These are phyloP conservation scores for Hemisphaericaspora lyxosophila DNA, from an alignment of 1,139 yeast genomes.

Conservation along the genomic window DNA sequence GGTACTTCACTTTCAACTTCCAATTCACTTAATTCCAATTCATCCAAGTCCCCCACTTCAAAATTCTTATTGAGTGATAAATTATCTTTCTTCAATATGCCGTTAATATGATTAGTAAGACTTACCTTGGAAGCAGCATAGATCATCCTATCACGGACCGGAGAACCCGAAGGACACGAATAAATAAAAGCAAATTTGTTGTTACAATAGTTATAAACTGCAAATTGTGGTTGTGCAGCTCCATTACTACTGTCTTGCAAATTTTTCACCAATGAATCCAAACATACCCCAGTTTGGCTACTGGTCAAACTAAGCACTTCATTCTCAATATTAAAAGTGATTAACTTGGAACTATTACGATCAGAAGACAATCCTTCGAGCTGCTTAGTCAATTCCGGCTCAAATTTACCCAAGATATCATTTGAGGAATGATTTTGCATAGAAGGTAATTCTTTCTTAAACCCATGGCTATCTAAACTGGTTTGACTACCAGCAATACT, in stretches of 20 bases:
- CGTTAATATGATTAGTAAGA: slow-evolving; percentile 51
- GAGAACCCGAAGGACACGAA: slow-evolving; percentile 87
- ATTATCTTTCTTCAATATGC: slow-evolving; percentile 24
- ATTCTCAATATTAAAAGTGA: slow-evolving; percentile 32
- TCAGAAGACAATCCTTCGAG: slow-evolving; percentile 20
- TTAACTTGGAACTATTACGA: slow-evolving; percentile 18
- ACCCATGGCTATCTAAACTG: slow-evolving; percentile 13
- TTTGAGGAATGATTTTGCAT: slow-evolving; percentile 25
- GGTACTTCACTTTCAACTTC: slow-evolving; percentile 15
- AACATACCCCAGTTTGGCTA: slow-evolving; percentile 16
- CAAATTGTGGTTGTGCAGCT: slow-evolving; percentile 47
- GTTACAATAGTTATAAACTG: slow-evolving; percentile 46
- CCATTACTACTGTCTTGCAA: slow-evolving; percentile 16
- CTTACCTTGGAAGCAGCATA: slow-evolving; percentile 84
- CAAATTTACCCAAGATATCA: slow-evolving; percentile 31
- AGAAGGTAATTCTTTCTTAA: slow-evolving; percentile 35
- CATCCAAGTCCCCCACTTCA: slow-evolving; percentile 71
- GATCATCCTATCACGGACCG: slow-evolving; percentile 88
- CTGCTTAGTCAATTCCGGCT: slow-evolving; percentile 22
- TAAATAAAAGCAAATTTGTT: slow-evolving; percentile 59
- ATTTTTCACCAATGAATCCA: slow-evolving; percentile 22
- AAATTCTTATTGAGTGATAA: slow-evolving; percentile 38
- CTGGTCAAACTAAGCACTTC: slow-evolving; percentile 30
- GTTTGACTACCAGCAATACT: slow-evolving; percentile 23
- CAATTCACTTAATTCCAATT: slow-evolving; percentile 49